phyloP scores from a whole-genome alignment of 352 stramenopile species.

The Blastocystis sp. region DNA sequence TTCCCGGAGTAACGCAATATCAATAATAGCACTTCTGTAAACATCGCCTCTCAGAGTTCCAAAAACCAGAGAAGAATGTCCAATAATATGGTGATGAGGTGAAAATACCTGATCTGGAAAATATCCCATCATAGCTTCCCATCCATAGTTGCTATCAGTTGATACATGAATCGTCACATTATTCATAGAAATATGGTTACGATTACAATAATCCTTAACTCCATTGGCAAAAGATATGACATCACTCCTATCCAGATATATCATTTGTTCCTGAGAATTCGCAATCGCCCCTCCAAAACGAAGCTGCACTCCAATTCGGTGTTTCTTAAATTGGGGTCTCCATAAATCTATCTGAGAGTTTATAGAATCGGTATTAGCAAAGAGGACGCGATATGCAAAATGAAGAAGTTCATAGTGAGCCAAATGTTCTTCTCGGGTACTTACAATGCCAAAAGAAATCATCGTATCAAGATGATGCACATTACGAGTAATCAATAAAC shows the following conservation, averaged over 20 bases:
- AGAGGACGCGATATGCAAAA: neutral
- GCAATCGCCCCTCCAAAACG: neutral
- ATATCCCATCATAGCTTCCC: neutral
- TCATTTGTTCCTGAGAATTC: neutral
- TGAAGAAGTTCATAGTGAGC: neutral
- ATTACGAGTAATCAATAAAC: neutral
- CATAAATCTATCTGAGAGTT: neutral
- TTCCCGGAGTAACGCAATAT: neutral
- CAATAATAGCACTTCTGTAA: neutral
- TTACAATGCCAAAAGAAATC: neutral
- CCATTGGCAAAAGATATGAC: neutral
- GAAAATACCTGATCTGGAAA: neutral
- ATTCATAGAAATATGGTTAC: neutral
- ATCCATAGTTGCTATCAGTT: neutral
- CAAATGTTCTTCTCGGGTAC: neutral
- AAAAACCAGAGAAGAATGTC: neutral
- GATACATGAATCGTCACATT: neutral
- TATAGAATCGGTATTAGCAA: neutral
- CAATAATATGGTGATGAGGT: neutral
- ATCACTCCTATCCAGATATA: neutral
- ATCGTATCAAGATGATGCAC: neutral
- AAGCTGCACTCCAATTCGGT: neutral
- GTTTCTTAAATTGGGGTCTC: neutral
- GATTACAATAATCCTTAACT: neutral
- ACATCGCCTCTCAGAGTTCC: neutral